Evolutionary conservation across 2,329 filamentous ascomycete genomes (phyloP).

Genomic region (Trichocomaceae sp.): DNA sequence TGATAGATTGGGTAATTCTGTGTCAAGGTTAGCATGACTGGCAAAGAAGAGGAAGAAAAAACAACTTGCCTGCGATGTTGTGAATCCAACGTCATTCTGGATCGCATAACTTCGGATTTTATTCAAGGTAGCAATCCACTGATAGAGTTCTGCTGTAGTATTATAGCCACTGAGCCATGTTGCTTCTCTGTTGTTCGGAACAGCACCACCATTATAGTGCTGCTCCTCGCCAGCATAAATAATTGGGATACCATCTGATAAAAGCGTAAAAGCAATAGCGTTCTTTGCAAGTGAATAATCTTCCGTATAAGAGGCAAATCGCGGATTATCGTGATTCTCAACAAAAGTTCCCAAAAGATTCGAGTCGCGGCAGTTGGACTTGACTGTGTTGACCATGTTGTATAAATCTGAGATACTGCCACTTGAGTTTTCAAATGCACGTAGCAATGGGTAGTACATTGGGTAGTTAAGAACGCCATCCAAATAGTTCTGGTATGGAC

Average conservation of each 20-base stretch:
- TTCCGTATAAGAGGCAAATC: constrained; percentile 42
- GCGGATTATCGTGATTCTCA: constrained; percentile 57
- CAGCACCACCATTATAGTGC: constrained; percentile 48
- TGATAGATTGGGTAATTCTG: constrained; percentile 35
- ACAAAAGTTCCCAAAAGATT: constrained; percentile 49
- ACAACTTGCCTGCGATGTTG: constrained; percentile 30
- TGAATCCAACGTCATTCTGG: constrained; percentile 31
- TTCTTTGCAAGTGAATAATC: constrained; percentile 51
- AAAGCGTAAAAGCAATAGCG: constrained; percentile 54
- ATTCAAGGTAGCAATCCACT: constrained; percentile 45
- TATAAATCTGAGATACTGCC: constrained; percentile 32
- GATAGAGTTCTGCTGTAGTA: constrained; percentile 44
- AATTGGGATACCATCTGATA: constrained; percentile 57
- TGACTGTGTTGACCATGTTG: constrained; percentile 29
- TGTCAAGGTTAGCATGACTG: no score
- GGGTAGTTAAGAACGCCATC: constrained; percentile 47
- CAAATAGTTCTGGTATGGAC: constrained; percentile 41
- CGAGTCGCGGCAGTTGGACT: constrained; percentile 37
- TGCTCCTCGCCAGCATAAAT: constrained; percentile 65
- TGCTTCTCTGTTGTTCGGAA: constrained; percentile 51
- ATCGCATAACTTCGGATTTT: constrained; percentile 44
- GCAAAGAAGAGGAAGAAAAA: no score
- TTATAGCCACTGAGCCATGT: constrained; percentile 51
- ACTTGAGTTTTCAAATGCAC: constrained; percentile 28
- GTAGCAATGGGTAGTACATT: constrained; percentile 31